These are phyloP conservation scores for Pueraria montana DNA, from an alignment of 306 rosid genomes.

Conservation along the genomic window DNA sequence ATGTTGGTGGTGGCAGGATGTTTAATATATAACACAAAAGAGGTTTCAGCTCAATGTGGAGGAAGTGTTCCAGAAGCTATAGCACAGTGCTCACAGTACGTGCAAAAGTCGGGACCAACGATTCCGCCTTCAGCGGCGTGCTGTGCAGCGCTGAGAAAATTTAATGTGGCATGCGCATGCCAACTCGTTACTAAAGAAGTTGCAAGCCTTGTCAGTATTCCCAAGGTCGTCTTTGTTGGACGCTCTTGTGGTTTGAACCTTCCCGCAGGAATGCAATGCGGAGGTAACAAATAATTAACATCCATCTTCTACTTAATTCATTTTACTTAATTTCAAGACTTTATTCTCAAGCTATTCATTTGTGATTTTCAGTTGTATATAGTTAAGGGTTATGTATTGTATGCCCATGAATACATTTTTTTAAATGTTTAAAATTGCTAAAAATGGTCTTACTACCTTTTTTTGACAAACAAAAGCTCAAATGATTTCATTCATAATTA, in stretches of 20 bases:
- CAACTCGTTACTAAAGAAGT: slow-evolving; percentile 36
- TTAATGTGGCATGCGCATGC: slow-evolving; percentile 56
- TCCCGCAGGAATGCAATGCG: slow-evolving; percentile 56
- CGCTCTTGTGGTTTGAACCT: slow-evolving; percentile 54
- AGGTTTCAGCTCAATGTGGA: slow-evolving; percentile 52
- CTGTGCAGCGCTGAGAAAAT: slow-evolving; percentile 41
- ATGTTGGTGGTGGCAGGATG: slow-evolving; percentile 40
- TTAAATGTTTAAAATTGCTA: too few species aligned
- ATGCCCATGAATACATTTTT: too few species aligned
- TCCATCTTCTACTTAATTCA: background rate
- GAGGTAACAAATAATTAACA: slow-evolving; percentile 55
- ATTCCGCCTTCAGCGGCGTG: slow-evolving; percentile 55
- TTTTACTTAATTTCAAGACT: too few species aligned
- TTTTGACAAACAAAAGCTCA: too few species aligned
- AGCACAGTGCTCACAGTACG: slow-evolving; percentile 42
- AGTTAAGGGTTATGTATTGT: too few species aligned
- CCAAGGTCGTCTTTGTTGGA: slow-evolving; percentile 52
- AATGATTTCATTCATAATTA: too few species aligned
- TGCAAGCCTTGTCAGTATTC: slow-evolving; percentile 42
- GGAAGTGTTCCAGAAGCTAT: slow-evolving; percentile 27
- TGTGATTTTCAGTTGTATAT: too few species aligned
- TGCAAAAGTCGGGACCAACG: slow-evolving; percentile 50
- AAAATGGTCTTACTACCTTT: too few species aligned
- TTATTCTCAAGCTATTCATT: too few species aligned
- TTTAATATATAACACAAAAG: slow-evolving; percentile 38